A percentile compares a stretch with the other conserved stretches of the same genome.
Conservation (phyloP, 805 yeast genomes). For the Isabelozyma pseudorhagii region DNA sequence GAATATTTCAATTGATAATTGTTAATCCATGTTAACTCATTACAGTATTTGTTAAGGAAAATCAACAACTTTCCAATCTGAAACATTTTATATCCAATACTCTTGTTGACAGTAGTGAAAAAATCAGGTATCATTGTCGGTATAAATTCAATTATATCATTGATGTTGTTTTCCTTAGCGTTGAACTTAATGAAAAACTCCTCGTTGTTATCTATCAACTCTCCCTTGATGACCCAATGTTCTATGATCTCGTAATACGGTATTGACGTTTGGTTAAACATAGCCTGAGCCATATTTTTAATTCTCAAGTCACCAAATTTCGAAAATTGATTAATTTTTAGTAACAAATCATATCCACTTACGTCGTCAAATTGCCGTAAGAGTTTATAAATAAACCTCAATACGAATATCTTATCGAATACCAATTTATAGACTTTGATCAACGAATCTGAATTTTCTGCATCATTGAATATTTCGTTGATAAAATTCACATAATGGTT, state of each 20-base stretch:
- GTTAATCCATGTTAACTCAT: conserved; percentile 64
- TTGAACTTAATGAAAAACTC: conserved; percentile 61
- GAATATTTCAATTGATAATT: conserved; percentile 35
- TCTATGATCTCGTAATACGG: conserved; percentile 62
- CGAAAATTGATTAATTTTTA: conserved; percentile 47
- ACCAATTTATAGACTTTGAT: conserved; percentile 39
- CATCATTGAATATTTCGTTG: conserved; percentile 27
- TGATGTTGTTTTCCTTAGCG: conserved; percentile 22
- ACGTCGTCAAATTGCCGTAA: conserved; percentile 24
- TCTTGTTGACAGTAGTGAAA: conserved; percentile 25
- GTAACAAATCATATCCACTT: conserved; percentile 52
- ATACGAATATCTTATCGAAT: conserved; percentile 47
- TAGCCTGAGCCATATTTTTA: conserved; percentile 33
- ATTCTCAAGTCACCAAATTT: conserved; percentile 64
- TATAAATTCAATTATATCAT: conserved; percentile 30
- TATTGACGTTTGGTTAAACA: conserved; percentile 44
- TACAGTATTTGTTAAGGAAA: conserved; percentile 63
- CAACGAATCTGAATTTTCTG: conserved; percentile 13
- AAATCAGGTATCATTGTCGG: conserved; percentile 44
- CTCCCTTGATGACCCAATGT: conserved; percentile 72
- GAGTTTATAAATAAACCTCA: conserved; percentile 57
- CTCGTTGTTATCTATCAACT: conserved; percentile 46
- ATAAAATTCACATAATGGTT: conserved; percentile 31
- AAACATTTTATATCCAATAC: conserved; percentile 44
- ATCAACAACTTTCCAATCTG: conserved; percentile 72